Evolutionary conservation across 805 yeast genomes (phyloP).

Genomic region (Kuraishia hungarica): DNA sequence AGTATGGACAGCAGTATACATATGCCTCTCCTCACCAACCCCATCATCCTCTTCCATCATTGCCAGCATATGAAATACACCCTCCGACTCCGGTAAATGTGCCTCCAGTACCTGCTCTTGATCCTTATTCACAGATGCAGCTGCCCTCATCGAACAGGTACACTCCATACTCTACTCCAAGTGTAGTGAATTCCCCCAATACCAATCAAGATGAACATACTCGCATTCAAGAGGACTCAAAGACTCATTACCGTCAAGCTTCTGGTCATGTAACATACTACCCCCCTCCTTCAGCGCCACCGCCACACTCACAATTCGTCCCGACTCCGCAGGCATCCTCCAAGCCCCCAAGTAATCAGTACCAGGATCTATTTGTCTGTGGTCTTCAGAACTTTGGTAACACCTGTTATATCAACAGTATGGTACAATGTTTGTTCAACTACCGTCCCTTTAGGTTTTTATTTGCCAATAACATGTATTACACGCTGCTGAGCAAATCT

Average conservation of each 20-base stretch:
- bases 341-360: slow-evolving; percentile 5
- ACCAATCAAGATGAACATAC: neutral
- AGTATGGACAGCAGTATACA: too few relatives aligned
- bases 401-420: slow-evolving; percentile 70
- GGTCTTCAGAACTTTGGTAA: slow-evolving; percentile 64
- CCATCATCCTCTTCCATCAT: too few relatives aligned
- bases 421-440: slow-evolving; percentile 63
- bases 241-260: neutral
- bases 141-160: neutral
- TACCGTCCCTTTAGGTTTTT: slow-evolving; percentile 38
- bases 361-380: slow-evolving; percentile 40
- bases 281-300: neutral
- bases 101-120: neutral
- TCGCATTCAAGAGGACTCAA: neutral
- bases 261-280: neutral
- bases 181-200: neutral
- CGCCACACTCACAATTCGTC: neutral
- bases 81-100: neutral
- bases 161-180: neutral
- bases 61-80: too few relatives aligned
- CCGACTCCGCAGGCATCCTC: neutral
- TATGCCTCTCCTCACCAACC: too few relatives aligned
- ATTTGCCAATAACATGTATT: slow-evolving; percentile 36
- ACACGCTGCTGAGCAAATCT: slow-evolving; percentile 24
- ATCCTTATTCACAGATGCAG: neutral